Evolutionary conservation across 345 rosid genomes (phyloP).

Genomic region (Populus deltoides): DNA sequence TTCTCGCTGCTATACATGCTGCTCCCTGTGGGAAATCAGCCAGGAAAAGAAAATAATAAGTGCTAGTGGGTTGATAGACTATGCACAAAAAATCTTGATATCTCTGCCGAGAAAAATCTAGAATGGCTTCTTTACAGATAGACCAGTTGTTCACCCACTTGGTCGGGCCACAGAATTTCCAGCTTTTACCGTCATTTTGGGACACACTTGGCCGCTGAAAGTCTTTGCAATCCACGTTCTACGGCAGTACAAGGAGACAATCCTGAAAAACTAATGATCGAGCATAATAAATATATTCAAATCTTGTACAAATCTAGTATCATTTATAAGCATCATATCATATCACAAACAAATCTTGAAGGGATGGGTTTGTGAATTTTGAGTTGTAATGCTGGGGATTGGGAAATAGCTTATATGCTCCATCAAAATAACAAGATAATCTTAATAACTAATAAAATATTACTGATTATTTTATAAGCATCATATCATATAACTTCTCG

Average conservation of each 20-base stretch:
- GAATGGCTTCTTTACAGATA: conserved; percentile 17
- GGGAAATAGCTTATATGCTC: background rate
- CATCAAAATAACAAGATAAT: background rate
- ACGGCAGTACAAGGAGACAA: background rate
- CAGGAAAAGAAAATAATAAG: background rate
- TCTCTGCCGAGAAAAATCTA: conserved; percentile 9
- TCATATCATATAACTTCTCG: no score
- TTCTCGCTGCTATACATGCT: background rate
- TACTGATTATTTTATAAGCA: no score
- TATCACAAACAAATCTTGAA: no score
- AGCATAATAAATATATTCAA: background rate
- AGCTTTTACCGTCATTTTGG: background rate
- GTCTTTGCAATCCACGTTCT: background rate
- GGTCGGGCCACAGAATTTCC: conserved; percentile 1
- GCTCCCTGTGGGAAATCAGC: background rate
- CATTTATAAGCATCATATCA: no score
- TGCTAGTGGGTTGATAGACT: background rate
- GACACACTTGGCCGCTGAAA: background rate
- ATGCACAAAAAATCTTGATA: background rate
- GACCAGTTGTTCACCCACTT: background rate
- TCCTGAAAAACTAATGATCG: background rate
- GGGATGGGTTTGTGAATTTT: background rate
- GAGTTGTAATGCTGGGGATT: background rate
- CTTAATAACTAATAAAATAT: no score
- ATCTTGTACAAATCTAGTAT: background rate